These are phyloP conservation scores for Acer yangbiense DNA, from an alignment of 345 rosid species.

Conservation along the genomic window DNA sequence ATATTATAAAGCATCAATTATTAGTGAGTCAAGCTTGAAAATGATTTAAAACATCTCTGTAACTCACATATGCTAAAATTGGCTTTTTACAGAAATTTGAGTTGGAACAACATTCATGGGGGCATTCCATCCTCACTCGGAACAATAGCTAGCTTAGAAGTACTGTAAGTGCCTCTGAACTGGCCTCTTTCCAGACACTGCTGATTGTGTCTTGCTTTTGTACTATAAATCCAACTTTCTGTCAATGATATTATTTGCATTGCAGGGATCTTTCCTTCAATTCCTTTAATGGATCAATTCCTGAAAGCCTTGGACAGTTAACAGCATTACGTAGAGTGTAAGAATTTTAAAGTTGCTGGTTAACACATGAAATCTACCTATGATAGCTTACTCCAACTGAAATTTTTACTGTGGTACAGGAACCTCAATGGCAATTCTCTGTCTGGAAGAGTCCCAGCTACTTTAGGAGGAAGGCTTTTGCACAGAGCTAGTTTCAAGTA, in stretches of 20 bases:
- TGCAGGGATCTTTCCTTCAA: constrained; percentile 95
- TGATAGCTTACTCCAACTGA: not conserved
- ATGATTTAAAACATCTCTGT: not conserved
- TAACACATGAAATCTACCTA: constrained; percentile 7
- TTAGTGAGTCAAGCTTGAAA: constrained; percentile 1
- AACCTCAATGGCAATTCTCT: constrained; percentile 88
- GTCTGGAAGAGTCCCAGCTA: constrained; percentile 85
- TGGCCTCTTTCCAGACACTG: not conserved
- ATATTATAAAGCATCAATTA: not conserved
- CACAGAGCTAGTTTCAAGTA: constrained; percentile 98
- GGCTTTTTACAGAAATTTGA: constrained; percentile 67
- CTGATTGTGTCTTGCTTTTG: constrained; percentile 2
- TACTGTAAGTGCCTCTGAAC: constrained; percentile 59
- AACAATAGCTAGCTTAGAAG: constrained; percentile 58
- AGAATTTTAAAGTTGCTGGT: constrained; percentile 28
- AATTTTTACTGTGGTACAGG: constrained; percentile 46
- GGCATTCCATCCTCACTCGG: constrained; percentile 77
- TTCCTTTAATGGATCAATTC: constrained; percentile 81
- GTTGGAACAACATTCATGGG: constrained; percentile 79
- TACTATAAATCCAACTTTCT: not conserved
- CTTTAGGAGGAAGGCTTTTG: constrained; percentile 91
- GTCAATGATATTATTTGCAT: constrained; percentile 17
- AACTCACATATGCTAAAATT: constrained; percentile 15
- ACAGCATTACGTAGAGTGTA: constrained; percentile 78
- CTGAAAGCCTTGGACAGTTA: constrained; percentile 85